Evolutionary conservation across 2,329 filamentous ascomycete species (phyloP).

Genomic region (Talaromyces funiculosus): DNA sequence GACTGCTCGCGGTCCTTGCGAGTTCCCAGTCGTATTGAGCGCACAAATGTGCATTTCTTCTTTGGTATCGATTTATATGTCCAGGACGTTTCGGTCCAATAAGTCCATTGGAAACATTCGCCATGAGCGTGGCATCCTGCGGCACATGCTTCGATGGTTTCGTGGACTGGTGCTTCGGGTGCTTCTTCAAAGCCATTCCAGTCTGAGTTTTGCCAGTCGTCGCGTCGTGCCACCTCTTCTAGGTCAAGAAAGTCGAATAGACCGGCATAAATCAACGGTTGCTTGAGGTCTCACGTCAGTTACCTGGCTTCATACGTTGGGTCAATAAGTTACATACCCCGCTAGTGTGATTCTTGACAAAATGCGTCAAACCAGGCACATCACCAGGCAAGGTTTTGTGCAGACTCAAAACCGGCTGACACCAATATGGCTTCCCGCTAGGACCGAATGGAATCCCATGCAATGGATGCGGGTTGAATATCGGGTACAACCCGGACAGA

Average conservation of each 20-base stretch:
- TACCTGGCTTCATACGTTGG: neutral
- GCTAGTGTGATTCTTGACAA: slow-evolving; percentile 22
- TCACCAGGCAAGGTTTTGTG: slow-evolving; percentile 46
- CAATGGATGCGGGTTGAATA: slow-evolving; percentile 46
- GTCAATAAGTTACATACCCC: slow-evolving; percentile 16
- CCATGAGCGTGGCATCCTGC: slow-evolving; percentile 21
- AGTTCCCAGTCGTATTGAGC: slow-evolving; percentile 21
- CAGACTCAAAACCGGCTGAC: slow-evolving; percentile 47
- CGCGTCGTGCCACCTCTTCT: slow-evolving; percentile 16
- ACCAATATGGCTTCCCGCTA: slow-evolving; percentile 41
- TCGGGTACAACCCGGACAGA: slow-evolving; percentile 46
- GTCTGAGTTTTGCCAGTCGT: slow-evolving; percentile 33
- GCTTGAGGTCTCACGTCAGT: slow-evolving; percentile 4
- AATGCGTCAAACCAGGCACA: slow-evolving; percentile 48
- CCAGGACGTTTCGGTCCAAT: slow-evolving; percentile 13
- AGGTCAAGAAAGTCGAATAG: slow-evolving; percentile 27
- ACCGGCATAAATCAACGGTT: slow-evolving; percentile 24
- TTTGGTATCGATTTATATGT: slow-evolving; percentile 4
- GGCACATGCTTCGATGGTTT: slow-evolving; percentile 26
- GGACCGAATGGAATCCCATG: slow-evolving; percentile 45
- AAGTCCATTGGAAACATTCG: slow-evolving; percentile 25
- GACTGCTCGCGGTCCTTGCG: slow-evolving; percentile 13
- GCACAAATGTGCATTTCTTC: slow-evolving; percentile 22
- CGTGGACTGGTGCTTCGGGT: slow-evolving; percentile 23
- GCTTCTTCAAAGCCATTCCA: slow-evolving; percentile 27